Evolutionary conservation across 1,139 yeast genomes (phyloP).

Genomic region (Diutina catenulata): DNA sequence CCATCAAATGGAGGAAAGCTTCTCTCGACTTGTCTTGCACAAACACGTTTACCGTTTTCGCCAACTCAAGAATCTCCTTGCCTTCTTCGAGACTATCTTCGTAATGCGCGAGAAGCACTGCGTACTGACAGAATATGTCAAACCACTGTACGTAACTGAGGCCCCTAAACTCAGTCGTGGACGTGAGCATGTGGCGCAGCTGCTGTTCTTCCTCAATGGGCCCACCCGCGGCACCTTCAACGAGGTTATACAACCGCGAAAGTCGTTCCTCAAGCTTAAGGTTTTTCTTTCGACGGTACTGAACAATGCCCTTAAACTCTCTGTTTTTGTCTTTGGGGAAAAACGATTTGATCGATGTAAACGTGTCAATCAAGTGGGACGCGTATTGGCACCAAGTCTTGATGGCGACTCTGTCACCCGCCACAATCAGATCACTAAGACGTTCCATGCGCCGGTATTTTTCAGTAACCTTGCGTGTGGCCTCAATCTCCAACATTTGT

Average conservation of each 20-base stretch:
- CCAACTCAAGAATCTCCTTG: conserved; percentile 56
- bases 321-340: conserved; percentile 67
- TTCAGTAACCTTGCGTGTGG: conserved; percentile 50
- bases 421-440: conserved; percentile 40
- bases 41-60: conserved; percentile 69
- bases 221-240: conserved; percentile 40
- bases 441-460: conserved; percentile 53
- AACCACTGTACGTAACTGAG: conserved; percentile 76
- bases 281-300: conserved; percentile 47
- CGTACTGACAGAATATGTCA: conserved; percentile 66
- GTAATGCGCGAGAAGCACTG: conserved; percentile 50
- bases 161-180: conserved; percentile 57
- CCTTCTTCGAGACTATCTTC: conserved; percentile 59
- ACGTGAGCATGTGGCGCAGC: conserved; percentile 30
- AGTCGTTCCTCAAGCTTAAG: conserved; percentile 63
- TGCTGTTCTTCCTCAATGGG: conserved; percentile 20
- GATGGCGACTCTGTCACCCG: conserved; percentile 50
- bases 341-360: conserved; percentile 63
- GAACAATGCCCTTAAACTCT: conserved; percentile 55
- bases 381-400: conserved; percentile 80
- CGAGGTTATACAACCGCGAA: conserved; percentile 52
- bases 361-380: conserved; percentile 70
- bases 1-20: conserved; percentile 48
- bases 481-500: conserved; percentile 43
- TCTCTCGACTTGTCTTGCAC: conserved; percentile 45